A percentile compares a stretch with the other conserved stretches of the same genome.
Conservation (phyloP, 2,329 filamentous ascomycete genomes). For the Hymenoscyphus scutula region DNA sequence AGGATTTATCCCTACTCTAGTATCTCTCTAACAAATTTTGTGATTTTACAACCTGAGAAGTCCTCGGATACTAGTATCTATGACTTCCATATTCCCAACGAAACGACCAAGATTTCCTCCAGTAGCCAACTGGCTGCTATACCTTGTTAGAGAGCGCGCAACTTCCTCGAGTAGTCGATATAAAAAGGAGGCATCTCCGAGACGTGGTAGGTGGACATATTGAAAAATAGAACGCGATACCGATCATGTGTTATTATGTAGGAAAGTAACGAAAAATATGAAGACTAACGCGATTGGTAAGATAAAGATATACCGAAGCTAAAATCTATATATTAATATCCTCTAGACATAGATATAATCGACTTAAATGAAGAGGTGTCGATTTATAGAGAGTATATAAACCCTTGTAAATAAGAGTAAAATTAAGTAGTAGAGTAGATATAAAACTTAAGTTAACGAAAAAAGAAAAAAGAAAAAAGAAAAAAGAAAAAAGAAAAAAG, state of each 20-base stretch:
- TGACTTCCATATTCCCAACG: slow-evolving; percentile 57
- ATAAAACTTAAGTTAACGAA: too few relatives aligned
- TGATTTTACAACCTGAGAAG: slow-evolving; percentile 52
- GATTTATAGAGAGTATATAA: too few relatives aligned
- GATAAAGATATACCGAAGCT: not conserved
- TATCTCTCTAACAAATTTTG: too few relatives aligned
- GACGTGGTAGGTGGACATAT: slow-evolving; percentile 30
- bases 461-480: too few relatives aligned
- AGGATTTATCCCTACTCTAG: too few relatives aligned
- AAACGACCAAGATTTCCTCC: slow-evolving; percentile 55
- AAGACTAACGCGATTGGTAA: not conserved
- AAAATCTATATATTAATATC: too few relatives aligned
- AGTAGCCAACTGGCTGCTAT: slow-evolving; percentile 58
- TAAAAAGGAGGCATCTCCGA: slow-evolving; percentile 50
- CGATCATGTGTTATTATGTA: not conserved
- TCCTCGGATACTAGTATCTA: slow-evolving; percentile 49
- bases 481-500: too few relatives aligned
- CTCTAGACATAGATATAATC: too few relatives aligned
- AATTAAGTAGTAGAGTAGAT: too few relatives aligned
- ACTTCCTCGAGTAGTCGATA: slow-evolving; percentile 58
- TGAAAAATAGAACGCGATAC: slow-evolving; percentile 14
- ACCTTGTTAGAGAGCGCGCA: slow-evolving; percentile 53
- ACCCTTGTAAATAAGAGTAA: too few relatives aligned
- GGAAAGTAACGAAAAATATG: not conserved
- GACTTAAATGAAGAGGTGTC: too few relatives aligned